These are phyloP conservation scores for Cinnamomum chago DNA, from an alignment of 164 flowering plant species.

Conservation along the genomic window DNA sequence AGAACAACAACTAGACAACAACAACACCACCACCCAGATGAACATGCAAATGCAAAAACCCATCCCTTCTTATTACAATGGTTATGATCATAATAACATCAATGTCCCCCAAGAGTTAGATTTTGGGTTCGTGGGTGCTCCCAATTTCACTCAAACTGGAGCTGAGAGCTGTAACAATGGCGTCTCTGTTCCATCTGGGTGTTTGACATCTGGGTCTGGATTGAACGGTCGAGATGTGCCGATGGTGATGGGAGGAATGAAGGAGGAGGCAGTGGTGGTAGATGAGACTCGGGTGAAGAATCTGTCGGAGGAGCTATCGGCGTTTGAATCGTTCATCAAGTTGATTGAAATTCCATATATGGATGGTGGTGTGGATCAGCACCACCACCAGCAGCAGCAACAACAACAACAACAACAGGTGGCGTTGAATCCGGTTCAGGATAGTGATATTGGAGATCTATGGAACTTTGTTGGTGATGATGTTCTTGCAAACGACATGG, in stretches of 20 bases:
- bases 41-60: constrained; percentile 1
- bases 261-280: constrained; percentile 5
- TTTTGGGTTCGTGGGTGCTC: constrained; percentile 15
- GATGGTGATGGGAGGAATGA: neutral
- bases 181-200: neutral
- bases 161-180: neutral
- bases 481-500: constrained; percentile 2
- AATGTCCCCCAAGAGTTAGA: neutral
- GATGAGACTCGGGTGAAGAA: constrained; percentile 42
- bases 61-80: neutral
- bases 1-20: constrained; percentile 1
- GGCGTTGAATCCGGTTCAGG: constrained; percentile 21
- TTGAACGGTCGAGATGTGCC: constrained; percentile 9
- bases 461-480: constrained; percentile 74
- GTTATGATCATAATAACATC: neutral
- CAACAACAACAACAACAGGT: no score
- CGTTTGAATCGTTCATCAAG: constrained; percentile 67
- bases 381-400: constrained; percentile 8
- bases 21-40: neutral
- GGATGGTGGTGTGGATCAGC: constrained; percentile 39
- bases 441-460: constrained; percentile 34
- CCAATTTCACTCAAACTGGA: constrained; percentile 15
- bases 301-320: constrained; percentile 75
- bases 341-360: constrained; percentile 71
- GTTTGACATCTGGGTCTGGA: constrained; percentile 13